phyloP scores from a whole-genome alignment of 225 moss, liverwort and hornwort species.

The Physcomitrellopsis africana region DNA sequence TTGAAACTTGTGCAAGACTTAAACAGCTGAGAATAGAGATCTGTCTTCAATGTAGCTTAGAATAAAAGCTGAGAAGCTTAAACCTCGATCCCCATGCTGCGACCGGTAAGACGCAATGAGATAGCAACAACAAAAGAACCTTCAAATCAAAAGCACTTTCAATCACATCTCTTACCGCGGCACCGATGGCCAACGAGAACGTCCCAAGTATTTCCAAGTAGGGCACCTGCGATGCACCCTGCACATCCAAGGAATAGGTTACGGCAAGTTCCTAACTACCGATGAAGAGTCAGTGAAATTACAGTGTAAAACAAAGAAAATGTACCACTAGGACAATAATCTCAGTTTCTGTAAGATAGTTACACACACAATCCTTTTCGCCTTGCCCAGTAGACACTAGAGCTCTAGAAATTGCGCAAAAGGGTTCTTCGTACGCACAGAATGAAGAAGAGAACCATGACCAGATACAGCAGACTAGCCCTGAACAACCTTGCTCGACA shows the following conservation, averaged over 20 bases:
- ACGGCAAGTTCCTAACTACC: not conserved
- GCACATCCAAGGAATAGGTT: not conserved
- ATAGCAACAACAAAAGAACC: not conserved
- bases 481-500: not conserved
- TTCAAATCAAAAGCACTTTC: not conserved
- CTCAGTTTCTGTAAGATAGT: not conserved
- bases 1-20: no score
- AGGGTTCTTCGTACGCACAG: not conserved
- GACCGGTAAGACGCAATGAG: no score
- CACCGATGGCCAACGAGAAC: conserved; percentile 80
- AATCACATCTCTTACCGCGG: conserved; percentile 46
- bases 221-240: conserved; percentile 63
- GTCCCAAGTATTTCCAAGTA: conserved; percentile 78
- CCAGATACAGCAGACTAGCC: not conserved
- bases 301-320: not conserved
- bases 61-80: no score
- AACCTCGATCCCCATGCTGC: no score
- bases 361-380: not conserved
- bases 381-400: no score
- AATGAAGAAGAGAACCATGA: not conserved
- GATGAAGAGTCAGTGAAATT: not conserved
- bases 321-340: not conserved
- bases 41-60: no score
- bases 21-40: no score
- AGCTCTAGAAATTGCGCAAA: not conserved